Conservation (phyloP, 129 eudicot species). For the Tagetes erecta region DNA sequence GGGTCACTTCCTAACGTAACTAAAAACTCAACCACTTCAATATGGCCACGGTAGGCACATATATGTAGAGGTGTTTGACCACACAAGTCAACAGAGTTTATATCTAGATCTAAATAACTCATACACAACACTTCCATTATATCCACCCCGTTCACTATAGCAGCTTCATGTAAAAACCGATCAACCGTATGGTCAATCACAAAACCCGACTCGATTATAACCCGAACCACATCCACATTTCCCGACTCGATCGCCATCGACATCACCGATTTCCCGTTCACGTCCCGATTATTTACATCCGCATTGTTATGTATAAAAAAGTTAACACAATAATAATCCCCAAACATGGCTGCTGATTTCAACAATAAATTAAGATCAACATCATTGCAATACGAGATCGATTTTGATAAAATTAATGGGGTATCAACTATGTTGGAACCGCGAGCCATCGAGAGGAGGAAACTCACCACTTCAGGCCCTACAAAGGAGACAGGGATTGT, state of each 20-base stretch:
- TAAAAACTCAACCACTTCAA: conserved; percentile 52
- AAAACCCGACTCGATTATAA: conserved; percentile 48
- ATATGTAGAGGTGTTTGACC: conserved; percentile 65
- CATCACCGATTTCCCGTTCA: conserved; percentile 40
- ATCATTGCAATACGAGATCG: conserved; percentile 39
- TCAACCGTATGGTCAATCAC: conserved; percentile 45
- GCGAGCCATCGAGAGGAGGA: conserved; percentile 32
- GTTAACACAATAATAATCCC: conserved; percentile 36
- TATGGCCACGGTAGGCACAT: conserved; percentile 47
- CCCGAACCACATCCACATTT: conserved; percentile 40
- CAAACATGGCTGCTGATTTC: conserved; percentile 35
- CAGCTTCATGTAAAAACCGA: conserved; percentile 52
- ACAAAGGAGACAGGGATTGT: conserved; percentile 51
- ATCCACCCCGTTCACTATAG: conserved; percentile 46
- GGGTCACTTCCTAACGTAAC: conserved; percentile 59
- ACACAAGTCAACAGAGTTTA: conserved; percentile 42
- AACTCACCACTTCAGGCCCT: conserved; percentile 52
- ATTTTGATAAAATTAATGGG: conserved; percentile 38
- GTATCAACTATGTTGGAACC: conserved; percentile 25
- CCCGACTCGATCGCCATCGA: conserved; percentile 51
- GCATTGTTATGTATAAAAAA: conserved; percentile 49
- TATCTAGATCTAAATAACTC: conserved; percentile 52
- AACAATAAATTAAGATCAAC: conserved; percentile 43
- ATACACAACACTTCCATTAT: conserved; percentile 59
- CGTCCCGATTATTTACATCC: conserved; percentile 43